Evolutionary conservation across 208 protist genomes (phyloP).

Genomic region (Trypanosomatidae sp.): DNA sequence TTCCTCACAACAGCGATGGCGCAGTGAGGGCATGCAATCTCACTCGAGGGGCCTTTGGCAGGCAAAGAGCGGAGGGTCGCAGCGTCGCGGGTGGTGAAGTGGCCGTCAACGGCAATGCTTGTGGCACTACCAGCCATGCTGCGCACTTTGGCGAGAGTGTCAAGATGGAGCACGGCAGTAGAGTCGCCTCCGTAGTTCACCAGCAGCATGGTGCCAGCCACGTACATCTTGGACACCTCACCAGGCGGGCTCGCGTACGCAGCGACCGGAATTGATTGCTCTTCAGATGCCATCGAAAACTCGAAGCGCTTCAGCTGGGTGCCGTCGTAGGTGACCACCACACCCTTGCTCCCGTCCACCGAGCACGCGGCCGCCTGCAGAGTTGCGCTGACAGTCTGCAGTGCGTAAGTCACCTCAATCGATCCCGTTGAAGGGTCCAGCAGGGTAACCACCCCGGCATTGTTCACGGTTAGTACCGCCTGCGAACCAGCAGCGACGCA

Average conservation of each 20-base stretch:
- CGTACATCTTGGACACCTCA: slow-evolving; percentile 18
- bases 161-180: slow-evolving; percentile 16
- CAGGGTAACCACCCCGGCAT: slow-evolving; percentile 41
- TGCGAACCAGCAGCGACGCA: slow-evolving; percentile 44
- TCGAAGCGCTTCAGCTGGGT: slow-evolving; percentile 32
- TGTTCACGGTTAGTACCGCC: slow-evolving; percentile 47
- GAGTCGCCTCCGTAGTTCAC: slow-evolving; percentile 13
- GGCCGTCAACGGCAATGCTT: slow-evolving; percentile 23
- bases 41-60: slow-evolving; percentile 2
- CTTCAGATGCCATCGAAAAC: slow-evolving; percentile 36
- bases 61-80: slow-evolving; percentile 14
- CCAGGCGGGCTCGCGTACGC: slow-evolving; percentile 3
- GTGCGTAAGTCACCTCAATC: slow-evolving; percentile 57
- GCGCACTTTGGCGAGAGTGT: slow-evolving; percentile 14
- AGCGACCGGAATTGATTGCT: slow-evolving; percentile 28
- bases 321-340: slow-evolving; percentile 33
- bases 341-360: slow-evolving; percentile 24
- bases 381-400: slow-evolving; percentile 5
- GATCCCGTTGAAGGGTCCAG: slow-evolving; percentile 50
- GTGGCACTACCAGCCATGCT: slow-evolving; percentile 21
- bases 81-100: slow-evolving; percentile 31
- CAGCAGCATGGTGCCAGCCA: slow-evolving; percentile 17
- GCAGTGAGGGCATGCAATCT: slow-evolving; percentile 22
- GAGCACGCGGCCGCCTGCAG: slow-evolving; percentile 38
- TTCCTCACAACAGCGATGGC: slow-evolving; percentile 21